Conservation (phyloP, 352 stramenopile species). For the Globisporangium nunn region DNA sequence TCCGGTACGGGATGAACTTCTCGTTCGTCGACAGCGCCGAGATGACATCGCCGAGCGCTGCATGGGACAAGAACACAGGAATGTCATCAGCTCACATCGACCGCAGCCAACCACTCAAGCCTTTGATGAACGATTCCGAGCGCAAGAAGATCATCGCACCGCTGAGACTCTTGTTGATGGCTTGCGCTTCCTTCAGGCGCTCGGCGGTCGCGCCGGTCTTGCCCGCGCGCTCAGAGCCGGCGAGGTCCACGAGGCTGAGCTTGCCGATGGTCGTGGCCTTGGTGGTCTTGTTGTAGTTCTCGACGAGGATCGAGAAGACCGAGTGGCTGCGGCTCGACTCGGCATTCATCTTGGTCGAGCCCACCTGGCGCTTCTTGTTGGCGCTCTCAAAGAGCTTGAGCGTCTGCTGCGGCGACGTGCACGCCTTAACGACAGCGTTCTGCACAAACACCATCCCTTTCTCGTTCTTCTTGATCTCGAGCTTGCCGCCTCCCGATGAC, state of each 20-base stretch:
- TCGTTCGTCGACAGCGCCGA: constrained; percentile 84
- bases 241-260: constrained; percentile 85
- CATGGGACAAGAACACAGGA: no score
- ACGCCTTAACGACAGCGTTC: constrained; percentile 77
- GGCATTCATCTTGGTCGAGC: constrained; percentile 91
- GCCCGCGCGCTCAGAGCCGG: constrained; percentile 79
- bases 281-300: constrained; percentile 87
- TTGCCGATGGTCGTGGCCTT: constrained; percentile 78
- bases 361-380: constrained; percentile 87
- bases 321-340: constrained; percentile 88
- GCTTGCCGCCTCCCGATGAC: constrained; percentile 28
- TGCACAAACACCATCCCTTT: constrained; percentile 90
- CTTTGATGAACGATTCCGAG: no score
- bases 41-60: constrained; percentile 89
- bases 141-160: constrained; percentile 19
- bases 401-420: constrained; percentile 60
- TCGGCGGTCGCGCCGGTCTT: constrained; percentile 85
- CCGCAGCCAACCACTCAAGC: no score
- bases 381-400: constrained; percentile 82
- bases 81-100: no score
- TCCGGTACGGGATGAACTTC: constrained; percentile 92
- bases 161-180: constrained; percentile 89
- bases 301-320: constrained; percentile 84
- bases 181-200: constrained; percentile 81
- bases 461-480: constrained; percentile 92